A percentile compares a stretch with the other conserved stretches of the same genome.
These are phyloP conservation scores for Cryptosporidium canis DNA, from an alignment of 169 alveolate species.

Conservation along the genomic window DNA sequence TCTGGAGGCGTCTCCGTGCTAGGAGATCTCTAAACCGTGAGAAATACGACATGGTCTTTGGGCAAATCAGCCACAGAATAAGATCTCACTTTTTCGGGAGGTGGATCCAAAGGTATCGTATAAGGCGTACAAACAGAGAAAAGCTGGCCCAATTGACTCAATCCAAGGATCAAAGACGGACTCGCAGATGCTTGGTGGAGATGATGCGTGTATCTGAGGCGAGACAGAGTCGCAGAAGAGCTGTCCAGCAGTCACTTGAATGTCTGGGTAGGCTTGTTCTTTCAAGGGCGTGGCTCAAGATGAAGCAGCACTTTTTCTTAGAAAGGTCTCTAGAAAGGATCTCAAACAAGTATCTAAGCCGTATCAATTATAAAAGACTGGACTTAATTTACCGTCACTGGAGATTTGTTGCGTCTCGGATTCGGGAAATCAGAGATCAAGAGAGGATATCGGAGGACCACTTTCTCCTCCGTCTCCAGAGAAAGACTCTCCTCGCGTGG, in stretches of 20 bases:
- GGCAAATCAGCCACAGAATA: no score
- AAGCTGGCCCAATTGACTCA: not conserved
- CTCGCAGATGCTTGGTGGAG: not conserved
- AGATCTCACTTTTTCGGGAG: no score
- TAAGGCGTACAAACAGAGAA: not conserved
- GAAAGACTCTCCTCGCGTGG: not conserved
- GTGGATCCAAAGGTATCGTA: not conserved
- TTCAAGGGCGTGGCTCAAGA: not conserved
- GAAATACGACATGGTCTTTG: no score
- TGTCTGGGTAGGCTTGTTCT: not conserved
- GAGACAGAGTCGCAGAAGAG: not conserved
- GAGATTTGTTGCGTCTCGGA: not conserved
- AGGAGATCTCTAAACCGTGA: no score
- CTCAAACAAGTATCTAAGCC: not conserved
- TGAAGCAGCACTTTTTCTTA: not conserved
- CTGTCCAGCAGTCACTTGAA: not conserved
- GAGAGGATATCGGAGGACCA: not conserved
- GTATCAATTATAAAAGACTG: not conserved
- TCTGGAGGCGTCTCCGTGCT: no score
- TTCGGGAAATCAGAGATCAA: not conserved
- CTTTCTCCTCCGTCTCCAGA: not conserved
- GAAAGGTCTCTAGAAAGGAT: slow-evolving; percentile 11
- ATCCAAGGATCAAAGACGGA: not conserved
- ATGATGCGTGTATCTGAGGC: not conserved
- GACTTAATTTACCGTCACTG: slow-evolving; percentile 12